Base-by-base conservation (phyloP, 2,329 filamentous ascomycete genomes). In the Pezizomycotina sp. region DNA sequence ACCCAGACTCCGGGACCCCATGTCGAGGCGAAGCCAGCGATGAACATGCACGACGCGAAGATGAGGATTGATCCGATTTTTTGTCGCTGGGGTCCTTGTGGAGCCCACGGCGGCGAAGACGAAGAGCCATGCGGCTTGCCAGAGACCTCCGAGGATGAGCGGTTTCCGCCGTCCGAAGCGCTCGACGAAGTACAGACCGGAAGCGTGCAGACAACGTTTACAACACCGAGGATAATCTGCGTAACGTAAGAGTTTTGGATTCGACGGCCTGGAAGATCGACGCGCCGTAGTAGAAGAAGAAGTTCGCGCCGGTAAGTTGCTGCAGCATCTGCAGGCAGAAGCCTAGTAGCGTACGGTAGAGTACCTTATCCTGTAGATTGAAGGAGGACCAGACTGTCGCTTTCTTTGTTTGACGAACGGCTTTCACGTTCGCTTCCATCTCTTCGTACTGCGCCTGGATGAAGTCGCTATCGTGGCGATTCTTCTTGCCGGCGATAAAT, bases 1-100 rank as follows among this genome's bases (percentile, higher is more conserved):
- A 77, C 71, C 77, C 77, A 83, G 34, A 77, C 69, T 31, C 72
- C 66, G 1, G 74, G 74, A 14, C 73, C 74, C 74, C 74, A 78
- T 2, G 73, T 77, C 1, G 69, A 74, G 3, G 73, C 73, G 42
- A 73, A 78, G 1, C 63, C 69, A 1, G 72, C 61, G 46, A 75
- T 74, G 52, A 75, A 75, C 25, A 79, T 60, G 50, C 73, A 77
- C 0, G 74, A 73, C 54, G 77, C 77, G 34, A 73, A 64, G 27
- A 79, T 74, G 48, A 78, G 68, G 25, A 66, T 65, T 3, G 65
- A 61, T 14, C 73, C 73, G 4, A 69, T 60, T 1, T 55, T 54
- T 40, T 13, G 38, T 42, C 27, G 37, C 38, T 2, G 43, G 41
- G 12, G 49, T 46, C 5, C 26, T 40, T 39, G 44, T 18, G 21